Evolutionary conservation across 164 flowering plant species (phyloP).

Genomic region (Vitis riparia): DNA sequence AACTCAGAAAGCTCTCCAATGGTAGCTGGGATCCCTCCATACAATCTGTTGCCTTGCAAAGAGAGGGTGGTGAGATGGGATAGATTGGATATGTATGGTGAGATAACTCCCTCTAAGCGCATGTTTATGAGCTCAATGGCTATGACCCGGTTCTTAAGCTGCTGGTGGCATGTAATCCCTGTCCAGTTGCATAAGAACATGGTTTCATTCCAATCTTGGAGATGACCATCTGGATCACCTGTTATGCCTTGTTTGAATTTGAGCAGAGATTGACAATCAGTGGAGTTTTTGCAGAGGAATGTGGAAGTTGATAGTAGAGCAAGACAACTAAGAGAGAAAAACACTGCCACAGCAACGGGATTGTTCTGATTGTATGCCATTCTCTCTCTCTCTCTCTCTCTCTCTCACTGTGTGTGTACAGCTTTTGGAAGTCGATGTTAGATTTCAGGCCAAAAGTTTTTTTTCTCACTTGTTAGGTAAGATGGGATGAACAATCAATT

Average conservation of each 20-base stretch:
- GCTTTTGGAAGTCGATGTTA: no score
- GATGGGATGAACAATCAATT: no score
- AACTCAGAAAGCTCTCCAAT: conserved; percentile 7
- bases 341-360: not conserved
- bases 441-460: no score
- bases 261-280: conserved; percentile 12
- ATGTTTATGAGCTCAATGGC: conserved; percentile 8
- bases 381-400: not conserved
- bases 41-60: conserved; percentile 11
- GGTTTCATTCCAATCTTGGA: conserved; percentile 10
- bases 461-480: no score
- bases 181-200: conserved; percentile 22
- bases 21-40: conserved; percentile 13
- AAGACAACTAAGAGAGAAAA: not conserved
- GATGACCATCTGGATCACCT: conserved; percentile 12
- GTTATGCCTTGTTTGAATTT: conserved; percentile 11
- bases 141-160: conserved; percentile 3
- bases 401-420: no score
- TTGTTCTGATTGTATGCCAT: not conserved
- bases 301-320: not conserved
- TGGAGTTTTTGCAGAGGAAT: conserved; percentile 3
- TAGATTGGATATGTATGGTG: conserved; percentile 18
- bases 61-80: conserved; percentile 14
- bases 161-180: conserved; percentile 10
- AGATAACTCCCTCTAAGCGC: conserved; percentile 10